phyloP scores from a whole-genome alignment of 345 rosid species.

The Lepidium didymum region DNA sequence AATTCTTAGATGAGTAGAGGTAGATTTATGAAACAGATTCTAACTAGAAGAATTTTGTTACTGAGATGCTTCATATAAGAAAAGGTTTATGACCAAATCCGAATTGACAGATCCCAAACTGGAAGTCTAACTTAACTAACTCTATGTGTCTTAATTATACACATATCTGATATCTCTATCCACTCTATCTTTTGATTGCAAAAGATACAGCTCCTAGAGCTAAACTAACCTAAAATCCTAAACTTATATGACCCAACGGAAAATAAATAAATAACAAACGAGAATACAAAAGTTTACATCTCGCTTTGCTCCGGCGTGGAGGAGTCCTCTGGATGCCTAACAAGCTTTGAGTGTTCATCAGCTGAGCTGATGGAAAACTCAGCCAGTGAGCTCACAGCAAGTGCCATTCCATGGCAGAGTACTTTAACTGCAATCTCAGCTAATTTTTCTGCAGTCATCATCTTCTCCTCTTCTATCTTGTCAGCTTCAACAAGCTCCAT shows the following conservation, averaged over 20 bases:
- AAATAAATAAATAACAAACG: background rate
- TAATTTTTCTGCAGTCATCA: slow-evolving; percentile 58
- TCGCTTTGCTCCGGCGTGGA: slow-evolving; percentile 1
- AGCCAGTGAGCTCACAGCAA: slow-evolving; percentile 63
- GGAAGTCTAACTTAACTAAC: background rate
- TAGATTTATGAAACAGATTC: background rate
- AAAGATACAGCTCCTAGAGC: background rate
- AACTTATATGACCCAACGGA: background rate
- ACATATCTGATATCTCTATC: background rate
- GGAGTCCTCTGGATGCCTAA: slow-evolving; percentile 44
- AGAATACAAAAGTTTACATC: background rate
- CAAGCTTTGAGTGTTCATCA: slow-evolving; percentile 52
- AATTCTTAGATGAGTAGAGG: background rate
- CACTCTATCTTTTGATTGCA: background rate
- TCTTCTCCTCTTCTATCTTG: slow-evolving; percentile 43
- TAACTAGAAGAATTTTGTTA: background rate
- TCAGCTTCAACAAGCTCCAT: slow-evolving; percentile 61
- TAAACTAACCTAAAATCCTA: slow-evolving; percentile 9
- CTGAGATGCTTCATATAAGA: background rate
- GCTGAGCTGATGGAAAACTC: slow-evolving; percentile 61
- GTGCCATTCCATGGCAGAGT: slow-evolving; percentile 89
- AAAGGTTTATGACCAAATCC: background rate
- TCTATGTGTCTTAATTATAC: background rate
- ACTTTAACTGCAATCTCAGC: slow-evolving; percentile 73
- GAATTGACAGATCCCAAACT: background rate